Base-by-base conservation (phyloP, 2,329 filamentous ascomycete genomes). In the Zasmidium cellare region DNA sequence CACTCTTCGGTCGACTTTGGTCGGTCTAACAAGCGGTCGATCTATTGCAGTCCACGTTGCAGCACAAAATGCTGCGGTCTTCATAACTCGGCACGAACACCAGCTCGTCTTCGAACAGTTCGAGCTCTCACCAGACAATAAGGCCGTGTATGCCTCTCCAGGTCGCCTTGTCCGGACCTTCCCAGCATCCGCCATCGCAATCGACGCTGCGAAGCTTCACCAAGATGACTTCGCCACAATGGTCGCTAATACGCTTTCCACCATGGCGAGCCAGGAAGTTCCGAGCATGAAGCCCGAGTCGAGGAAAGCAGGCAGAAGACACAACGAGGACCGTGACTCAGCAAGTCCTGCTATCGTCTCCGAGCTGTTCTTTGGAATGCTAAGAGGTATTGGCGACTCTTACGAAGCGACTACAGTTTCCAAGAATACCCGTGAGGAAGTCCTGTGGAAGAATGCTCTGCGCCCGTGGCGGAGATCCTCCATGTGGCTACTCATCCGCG, bases 371-470 rank as follows among this genome's bases (percentile, higher is more conserved):
- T 82, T 88, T 72, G 79, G 84, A 0, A 18, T 89, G 0, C 70
- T 90, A 0, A 80, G 85, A 64, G 80, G 77, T 0, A 75, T 82
- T 6, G 87, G 87, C 0, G 55, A 66, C 0, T 62, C 73, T 0
- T 57, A 74, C 0, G 54, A 70, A 0, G 71, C 79, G 0, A 62
- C 72, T 0, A 22, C 75, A 0, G 67, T 88, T 1, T 74, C 74
- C 0, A 90, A 90, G 66, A 76, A 81, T 1, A 79, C 89, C 0
- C 78, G 84, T 0, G 87, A 90, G 51, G 85, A 88, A n/a, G 80
- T 88, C 0, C 78, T 77, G 12, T 80, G 83, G 68, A 67, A 72
- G 0, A 67, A 61, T 22, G 61, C 78, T 0, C 70, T 77, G 1
- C 67, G 76, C 0, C 86, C 86, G 0, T 90, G 87, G 87, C 77